phyloP scores from a whole-genome alignment of 495 filamentous ascomycete species.

The Cercophora newfieldiana region DNA sequence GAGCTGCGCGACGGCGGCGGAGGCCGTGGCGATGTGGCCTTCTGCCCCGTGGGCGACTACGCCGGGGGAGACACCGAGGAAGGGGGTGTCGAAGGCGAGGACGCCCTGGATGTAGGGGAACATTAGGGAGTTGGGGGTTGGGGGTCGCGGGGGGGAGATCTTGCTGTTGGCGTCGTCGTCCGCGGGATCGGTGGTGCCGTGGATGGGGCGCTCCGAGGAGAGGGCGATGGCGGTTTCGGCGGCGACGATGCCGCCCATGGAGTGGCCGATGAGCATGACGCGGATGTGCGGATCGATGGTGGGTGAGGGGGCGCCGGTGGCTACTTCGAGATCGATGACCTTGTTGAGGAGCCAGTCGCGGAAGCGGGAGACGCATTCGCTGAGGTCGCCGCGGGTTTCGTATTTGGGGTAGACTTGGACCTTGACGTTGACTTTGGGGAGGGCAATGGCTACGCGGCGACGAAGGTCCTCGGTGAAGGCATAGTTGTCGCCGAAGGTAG shows the following conservation, averaged over 20 bases:
- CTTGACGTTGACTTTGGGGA: slow-evolving; percentile 72
- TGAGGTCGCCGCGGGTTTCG: slow-evolving; percentile 86
- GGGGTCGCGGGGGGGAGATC: slow-evolving; percentile 30
- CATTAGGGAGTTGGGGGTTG: slow-evolving; percentile 50
- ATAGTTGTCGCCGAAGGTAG: slow-evolving; percentile 70
- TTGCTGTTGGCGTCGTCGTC: slow-evolving; percentile 32
- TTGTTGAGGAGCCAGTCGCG: slow-evolving; percentile 90
- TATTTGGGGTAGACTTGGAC: slow-evolving; percentile 83
- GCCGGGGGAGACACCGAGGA: slow-evolving; percentile 82
- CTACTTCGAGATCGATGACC: slow-evolving; percentile 93
- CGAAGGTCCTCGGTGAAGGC: slow-evolving; percentile 74
- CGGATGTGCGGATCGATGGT: slow-evolving; percentile 87
- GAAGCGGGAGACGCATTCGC: slow-evolving; percentile 75
- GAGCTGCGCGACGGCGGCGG: slow-evolving; percentile 67
- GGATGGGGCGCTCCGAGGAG: slow-evolving; percentile 66
- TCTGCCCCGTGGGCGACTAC: slow-evolving; percentile 90
- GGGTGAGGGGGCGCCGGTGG: slow-evolving; percentile 75
- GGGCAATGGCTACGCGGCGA: slow-evolving; percentile 63
- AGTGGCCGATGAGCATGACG: slow-evolving; percentile 84
- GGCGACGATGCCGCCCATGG: slow-evolving; percentile 96
- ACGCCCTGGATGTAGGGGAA: slow-evolving; percentile 79
- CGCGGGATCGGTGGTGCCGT: slow-evolving; percentile 26
- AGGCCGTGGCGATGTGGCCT: slow-evolving; percentile 74
- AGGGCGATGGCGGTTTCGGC: slow-evolving; percentile 79
- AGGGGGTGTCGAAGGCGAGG: slow-evolving; percentile 94